These are phyloP conservation scores for Rhodotorula sp. DNA, from an alignment of 1,284 basidiomycete genomes.

Conservation along the genomic window DNA sequence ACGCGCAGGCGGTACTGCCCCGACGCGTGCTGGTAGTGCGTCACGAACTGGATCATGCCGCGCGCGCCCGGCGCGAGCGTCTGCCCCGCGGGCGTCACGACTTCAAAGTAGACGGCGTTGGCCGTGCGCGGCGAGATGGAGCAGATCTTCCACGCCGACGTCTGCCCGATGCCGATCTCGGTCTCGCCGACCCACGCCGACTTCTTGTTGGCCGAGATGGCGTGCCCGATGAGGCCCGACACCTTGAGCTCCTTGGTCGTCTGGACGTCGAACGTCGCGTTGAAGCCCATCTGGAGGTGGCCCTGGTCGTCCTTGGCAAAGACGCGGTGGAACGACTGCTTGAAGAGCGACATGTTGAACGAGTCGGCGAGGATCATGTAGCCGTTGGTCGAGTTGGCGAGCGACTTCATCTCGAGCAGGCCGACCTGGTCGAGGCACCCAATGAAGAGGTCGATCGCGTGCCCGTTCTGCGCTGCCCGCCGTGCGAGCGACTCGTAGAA, in stretches of 20 bases:
- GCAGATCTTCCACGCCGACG: conserved; percentile 99
- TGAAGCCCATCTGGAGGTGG: conserved; percentile 95
- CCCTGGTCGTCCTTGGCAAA: conserved; percentile 95
- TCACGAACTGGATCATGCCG: conserved; percentile 97
- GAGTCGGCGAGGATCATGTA: conserved; percentile 95
- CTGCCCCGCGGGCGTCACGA: conserved; percentile 97
- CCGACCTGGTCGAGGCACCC: conserved; percentile 99
- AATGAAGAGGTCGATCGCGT: conserved; percentile 92
- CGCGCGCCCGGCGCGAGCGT: conserved; percentile 86
- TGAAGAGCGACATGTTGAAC: conserved; percentile 98
- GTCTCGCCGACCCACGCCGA: conserved; percentile 97
- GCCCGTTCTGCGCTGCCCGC: conserved; percentile 90
- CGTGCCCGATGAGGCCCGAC: conserved; percentile 95
- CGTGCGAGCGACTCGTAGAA: conserved; percentile 97
- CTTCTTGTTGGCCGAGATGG: conserved; percentile 96
- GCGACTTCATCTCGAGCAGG: conserved; percentile 93
- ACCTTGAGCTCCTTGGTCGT: conserved; percentile 99
- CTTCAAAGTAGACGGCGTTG: conserved; percentile 95
- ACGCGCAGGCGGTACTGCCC: conserved; percentile 93
- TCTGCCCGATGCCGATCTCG: conserved; percentile 98
- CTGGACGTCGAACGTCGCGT: conserved; percentile 98
- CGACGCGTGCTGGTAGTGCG: conserved; percentile 96
- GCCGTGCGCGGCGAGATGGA: conserved; percentile 84
- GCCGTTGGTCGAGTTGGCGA: conserved; percentile 94
- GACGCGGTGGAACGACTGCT: conserved; percentile 92